These are phyloP conservation scores for Hypholoma sublateritium DNA, from an alignment of 768 basidiomycete genomes.

Conservation along the genomic window DNA sequence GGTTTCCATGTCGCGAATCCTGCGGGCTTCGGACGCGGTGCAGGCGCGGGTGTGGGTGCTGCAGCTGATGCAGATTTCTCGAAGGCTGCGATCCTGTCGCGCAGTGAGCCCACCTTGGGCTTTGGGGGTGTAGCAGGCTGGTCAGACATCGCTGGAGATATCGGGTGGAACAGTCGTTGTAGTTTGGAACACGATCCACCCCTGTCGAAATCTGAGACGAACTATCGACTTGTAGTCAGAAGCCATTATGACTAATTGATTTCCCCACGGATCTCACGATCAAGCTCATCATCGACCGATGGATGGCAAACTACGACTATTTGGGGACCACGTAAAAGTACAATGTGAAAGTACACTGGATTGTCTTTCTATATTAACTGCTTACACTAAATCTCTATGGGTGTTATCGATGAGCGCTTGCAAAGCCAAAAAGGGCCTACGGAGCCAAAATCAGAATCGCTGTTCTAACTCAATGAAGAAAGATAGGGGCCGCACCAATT, in stretches of 20 bases:
- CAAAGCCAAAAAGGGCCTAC: conserved; percentile 39
- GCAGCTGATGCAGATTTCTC: conserved; percentile 61
- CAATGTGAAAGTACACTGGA: neutral
- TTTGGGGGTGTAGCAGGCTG: conserved; percentile 51
- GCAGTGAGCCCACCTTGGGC: conserved; percentile 74
- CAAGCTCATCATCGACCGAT: neutral
- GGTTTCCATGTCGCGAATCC: conserved; percentile 71
- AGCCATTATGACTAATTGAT: neutral
- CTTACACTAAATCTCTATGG: neutral
- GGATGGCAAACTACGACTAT: no score
- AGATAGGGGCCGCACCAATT: conserved; percentile 31
- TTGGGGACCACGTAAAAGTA: no score
- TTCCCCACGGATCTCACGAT: conserved; percentile 5
- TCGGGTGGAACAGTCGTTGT: conserved; percentile 6
- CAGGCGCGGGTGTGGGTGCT: conserved; percentile 42
- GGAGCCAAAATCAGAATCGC: neutral
- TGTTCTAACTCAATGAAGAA: no score
- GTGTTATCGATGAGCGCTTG: conserved; percentile 5
- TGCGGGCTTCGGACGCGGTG: conserved; percentile 65
- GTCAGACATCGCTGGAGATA: conserved; percentile 52
- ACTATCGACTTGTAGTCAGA: no score
- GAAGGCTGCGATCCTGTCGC: conserved; percentile 88
- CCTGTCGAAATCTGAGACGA: neutral
- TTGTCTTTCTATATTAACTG: neutral
- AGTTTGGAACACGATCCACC: neutral